Evolutionary conservation across 2,329 filamentous ascomycete species (phyloP), one percentile per base, ranked within the genome.

Genomic region (Alternaria gaisen): DNA sequence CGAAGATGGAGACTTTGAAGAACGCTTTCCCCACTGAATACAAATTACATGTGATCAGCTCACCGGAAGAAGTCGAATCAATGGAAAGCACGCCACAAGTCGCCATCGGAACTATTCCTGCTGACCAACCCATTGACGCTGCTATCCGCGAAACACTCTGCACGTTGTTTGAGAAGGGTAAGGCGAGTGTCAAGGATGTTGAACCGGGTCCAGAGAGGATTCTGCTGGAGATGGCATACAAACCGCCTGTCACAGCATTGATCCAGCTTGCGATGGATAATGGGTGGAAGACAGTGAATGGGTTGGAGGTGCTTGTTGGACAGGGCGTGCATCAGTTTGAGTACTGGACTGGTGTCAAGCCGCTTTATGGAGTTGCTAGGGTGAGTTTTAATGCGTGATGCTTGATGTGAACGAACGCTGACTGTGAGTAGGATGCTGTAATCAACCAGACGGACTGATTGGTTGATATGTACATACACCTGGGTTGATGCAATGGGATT

Each of bases 141-240:
- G 81, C 80, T 11, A 89, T 97, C 79, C 84, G 86, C 22, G 87
- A 89, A 68, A 83, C 91, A 2, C 80, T 97, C 16, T 81, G 81
- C 65, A 71, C 77, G 4, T 77, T 89, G 58, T 87, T 89, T 64
- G 73, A 78, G 24, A 76, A 72, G 40, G 72, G 69, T 4, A 71
- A 72, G 28, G 42, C 48, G 7, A 53, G 47, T 3, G 54, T 61
- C 4, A 53, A 47, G 63, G 55, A 53, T n/a, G 66, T 66, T 26
- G 60, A 65, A 12, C 55, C 57, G 1, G 68, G 55, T 9, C 76
- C 76, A 24, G 79, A 80, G 53, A 79, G 79, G 6, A 80, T 95
- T 12, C 80, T 98, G 62, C 81, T 98, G 4, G 95, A 99, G 79
- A 97, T 99, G 94, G 94, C 95, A 2, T 99, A 99, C 80, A 96